A percentile compares a stretch with the other conserved stretches of the same genome.
phyloP scores from a whole-genome alignment of 108 stramenopile genomes.

The Cyclotella baltica region DNA sequence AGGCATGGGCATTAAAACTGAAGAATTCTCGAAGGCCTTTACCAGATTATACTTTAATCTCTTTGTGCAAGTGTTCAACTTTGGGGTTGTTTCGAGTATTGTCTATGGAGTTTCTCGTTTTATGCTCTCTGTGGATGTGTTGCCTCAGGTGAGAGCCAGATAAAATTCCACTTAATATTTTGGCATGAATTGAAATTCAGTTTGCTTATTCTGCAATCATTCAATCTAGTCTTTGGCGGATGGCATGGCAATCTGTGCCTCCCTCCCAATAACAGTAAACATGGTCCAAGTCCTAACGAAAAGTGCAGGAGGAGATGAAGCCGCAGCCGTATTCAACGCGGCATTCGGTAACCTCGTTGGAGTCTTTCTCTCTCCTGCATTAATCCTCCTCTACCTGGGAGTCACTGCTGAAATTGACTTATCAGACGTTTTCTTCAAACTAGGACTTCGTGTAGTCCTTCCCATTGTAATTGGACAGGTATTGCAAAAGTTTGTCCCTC shows the following conservation, averaged over 20 bases:
- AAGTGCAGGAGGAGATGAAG: conserved; percentile 82
- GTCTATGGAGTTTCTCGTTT: conserved; percentile 69
- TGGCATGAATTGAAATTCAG: neutral
- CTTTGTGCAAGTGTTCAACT: conserved; percentile 79
- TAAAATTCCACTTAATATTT: no score
- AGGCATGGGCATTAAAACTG: conserved; percentile 81
- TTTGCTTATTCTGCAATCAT: neutral
- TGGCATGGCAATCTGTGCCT: conserved; percentile 83
- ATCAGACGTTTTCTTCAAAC: conserved; percentile 57
- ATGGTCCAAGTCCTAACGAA: conserved; percentile 87
- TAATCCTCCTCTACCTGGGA: conserved; percentile 65
- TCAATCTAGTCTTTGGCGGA: conserved; percentile 29
- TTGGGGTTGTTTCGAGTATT: conserved; percentile 69
- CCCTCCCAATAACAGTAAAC: conserved; percentile 83
- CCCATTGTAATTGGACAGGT: conserved; percentile 69
- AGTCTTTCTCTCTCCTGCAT: conserved; percentile 66
- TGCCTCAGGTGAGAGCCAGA: conserved; percentile 34
- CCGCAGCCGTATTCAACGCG: conserved; percentile 80
- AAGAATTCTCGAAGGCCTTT: conserved; percentile 85
- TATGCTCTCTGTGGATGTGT: conserved; percentile 47
- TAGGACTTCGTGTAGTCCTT: conserved; percentile 60
- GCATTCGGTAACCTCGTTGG: conserved; percentile 72
- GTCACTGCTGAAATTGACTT: conserved; percentile 53
- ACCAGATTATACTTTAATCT: conserved; percentile 72
- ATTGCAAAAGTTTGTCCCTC: conserved; percentile 48